Evolutionary conservation across 352 stramenopile species (phyloP).

Genomic region (Globisporangium emineosum): DNA sequence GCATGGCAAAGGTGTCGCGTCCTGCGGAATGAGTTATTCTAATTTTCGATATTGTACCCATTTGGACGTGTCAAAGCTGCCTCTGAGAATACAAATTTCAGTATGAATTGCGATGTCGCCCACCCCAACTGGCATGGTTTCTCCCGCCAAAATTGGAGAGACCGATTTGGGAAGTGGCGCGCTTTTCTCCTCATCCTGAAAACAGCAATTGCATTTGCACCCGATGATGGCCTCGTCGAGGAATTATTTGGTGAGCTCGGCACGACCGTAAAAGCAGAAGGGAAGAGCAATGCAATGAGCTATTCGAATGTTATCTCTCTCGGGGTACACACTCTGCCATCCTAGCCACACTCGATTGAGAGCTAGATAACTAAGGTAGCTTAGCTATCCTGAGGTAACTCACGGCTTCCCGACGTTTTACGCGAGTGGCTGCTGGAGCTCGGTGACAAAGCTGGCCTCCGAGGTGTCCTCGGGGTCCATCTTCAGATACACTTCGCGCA

Average conservation of each 20-base stretch:
- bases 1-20: too few relatives aligned
- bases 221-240: too few relatives aligned
- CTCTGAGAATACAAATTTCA: neutral
- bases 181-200: neutral
- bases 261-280: too few relatives aligned
- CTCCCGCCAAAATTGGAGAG: too few relatives aligned
- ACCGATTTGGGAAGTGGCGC: neutral
- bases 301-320: neutral
- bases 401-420: neutral
- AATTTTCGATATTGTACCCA: neutral
- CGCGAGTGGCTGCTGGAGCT: constrained; percentile 31
- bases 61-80: neutral
- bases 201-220: neutral
- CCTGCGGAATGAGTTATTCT: too few relatives aligned
- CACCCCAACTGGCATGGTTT: too few relatives aligned
- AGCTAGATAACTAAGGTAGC: neutral
- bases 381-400: neutral
- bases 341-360: neutral
- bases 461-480: constrained; percentile 24
- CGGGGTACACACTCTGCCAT: too few relatives aligned
- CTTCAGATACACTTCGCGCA: constrained; percentile 43
- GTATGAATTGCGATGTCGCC: neutral
- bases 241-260: too few relatives aligned
- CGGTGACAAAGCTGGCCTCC: constrained; percentile 23
- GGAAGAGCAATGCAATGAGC: neutral